Percentiles rank a stretch among this genome's conserved stretches.
Evolutionary conservation across 805 yeast genomes (phyloP).

Genomic region (Schizosaccharomyces cryophilus): DNA sequence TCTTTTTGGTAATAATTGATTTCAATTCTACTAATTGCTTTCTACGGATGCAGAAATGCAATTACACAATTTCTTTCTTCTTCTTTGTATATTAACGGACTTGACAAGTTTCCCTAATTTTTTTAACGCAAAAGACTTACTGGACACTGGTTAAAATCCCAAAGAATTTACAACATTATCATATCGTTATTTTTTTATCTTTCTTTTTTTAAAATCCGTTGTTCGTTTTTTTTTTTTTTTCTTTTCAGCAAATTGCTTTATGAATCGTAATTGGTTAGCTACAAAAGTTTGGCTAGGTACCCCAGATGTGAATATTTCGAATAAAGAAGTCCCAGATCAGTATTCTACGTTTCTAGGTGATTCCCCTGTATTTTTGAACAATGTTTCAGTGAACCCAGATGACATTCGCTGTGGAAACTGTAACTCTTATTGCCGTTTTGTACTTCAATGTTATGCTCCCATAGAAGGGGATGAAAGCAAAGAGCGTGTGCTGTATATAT

Average conservation of each 20-base stretch:
- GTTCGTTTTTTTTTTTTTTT: too few species aligned
- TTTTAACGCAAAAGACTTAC: too few species aligned
- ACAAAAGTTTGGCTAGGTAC: conserved; percentile 14
- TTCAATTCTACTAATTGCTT: neutral
- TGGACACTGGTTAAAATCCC: too few species aligned
- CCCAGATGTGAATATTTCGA: conserved; percentile 10
- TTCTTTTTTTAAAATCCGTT: too few species aligned
- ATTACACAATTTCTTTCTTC: too few species aligned
- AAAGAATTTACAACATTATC: too few species aligned
- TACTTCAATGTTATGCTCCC: conserved; percentile 64
- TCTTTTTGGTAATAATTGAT: neutral
- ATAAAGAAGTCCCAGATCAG: neutral
- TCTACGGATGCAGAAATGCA: too few species aligned
- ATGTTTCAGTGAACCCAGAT: conserved; percentile 28
- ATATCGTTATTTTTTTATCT: too few species aligned
- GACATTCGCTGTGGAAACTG: conserved; percentile 44
- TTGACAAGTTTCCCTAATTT: too few species aligned
- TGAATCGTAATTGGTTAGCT: neutral
- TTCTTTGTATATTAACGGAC: too few species aligned
- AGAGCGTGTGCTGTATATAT: conserved; percentile 60
- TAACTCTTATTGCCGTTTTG: conserved; percentile 31
- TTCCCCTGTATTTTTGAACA: conserved; percentile 20
- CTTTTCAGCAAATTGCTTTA: neutral
- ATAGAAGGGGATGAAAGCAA: conserved; percentile 37
- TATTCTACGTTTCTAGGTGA: neutral